These are phyloP conservation scores for Heterobasidion occidentale DNA, from an alignment of 1,284 basidiomycete genomes.

Conservation along the genomic window DNA sequence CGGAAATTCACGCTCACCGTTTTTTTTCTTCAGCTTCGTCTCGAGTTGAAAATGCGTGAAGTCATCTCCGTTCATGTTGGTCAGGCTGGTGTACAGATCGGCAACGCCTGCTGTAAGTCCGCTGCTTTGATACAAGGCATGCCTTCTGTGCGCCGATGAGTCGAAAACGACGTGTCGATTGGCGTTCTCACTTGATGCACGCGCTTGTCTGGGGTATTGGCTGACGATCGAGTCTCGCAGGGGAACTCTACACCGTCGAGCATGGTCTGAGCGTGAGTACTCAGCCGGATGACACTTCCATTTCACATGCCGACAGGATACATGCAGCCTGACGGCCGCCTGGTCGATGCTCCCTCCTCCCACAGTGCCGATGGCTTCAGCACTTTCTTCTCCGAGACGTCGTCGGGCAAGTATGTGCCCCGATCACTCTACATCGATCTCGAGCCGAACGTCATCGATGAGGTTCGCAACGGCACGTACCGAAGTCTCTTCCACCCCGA, in stretches of 20 bases:
- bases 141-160: slow-evolving; percentile 1
- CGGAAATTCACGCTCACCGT: neutral
- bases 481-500: slow-evolving; percentile 98
- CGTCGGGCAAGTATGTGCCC: slow-evolving; percentile 95
- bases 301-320: slow-evolving; percentile 5
- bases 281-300: slow-evolving; percentile 5
- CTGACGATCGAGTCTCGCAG: slow-evolving; percentile 18
- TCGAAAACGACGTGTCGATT: slow-evolving; percentile 22
- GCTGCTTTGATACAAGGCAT: neutral
- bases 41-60: slow-evolving; percentile 64
- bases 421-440: slow-evolving; percentile 97
- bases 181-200: slow-evolving; percentile 22
- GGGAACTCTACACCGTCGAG: slow-evolving; percentile 91
- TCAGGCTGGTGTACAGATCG: slow-evolving; percentile 95
- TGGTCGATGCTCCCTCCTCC: slow-evolving; percentile 71
- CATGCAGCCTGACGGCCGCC: slow-evolving; percentile 82
- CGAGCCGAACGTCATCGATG: slow-evolving; percentile 96
- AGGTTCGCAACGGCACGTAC: slow-evolving; percentile 94
- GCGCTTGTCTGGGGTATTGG: neutral
- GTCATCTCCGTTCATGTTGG: slow-evolving; percentile 94
- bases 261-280: slow-evolving; percentile 87
- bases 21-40: slow-evolving; percentile 10
- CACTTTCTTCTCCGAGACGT: slow-evolving; percentile 93
- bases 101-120: slow-evolving; percentile 88
- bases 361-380: slow-evolving; percentile 87